Percentiles rank a stretch among this genome's conserved stretches.
These are phyloP conservation scores for Kingdonia uniflora DNA, from an alignment of 164 flowering plant species.

Conservation along the genomic window DNA sequence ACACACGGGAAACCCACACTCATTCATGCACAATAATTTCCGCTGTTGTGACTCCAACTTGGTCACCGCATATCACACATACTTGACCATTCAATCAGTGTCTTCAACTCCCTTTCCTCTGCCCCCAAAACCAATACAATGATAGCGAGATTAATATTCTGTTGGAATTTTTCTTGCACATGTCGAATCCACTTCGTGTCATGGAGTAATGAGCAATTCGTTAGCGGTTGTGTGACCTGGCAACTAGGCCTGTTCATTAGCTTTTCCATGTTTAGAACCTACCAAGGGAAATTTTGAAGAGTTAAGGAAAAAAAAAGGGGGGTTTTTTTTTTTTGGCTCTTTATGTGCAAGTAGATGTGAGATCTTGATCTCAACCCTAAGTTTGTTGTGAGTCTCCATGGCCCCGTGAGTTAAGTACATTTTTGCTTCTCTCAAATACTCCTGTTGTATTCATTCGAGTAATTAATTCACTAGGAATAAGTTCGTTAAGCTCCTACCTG, in stretches of 20 bases:
- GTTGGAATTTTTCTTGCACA: not conserved
- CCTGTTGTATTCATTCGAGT: no score
- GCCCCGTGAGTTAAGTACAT: conserved; percentile 68
- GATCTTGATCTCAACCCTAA: conserved; percentile 1
- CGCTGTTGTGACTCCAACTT: conserved; percentile 69
- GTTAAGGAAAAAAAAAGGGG: not conserved
- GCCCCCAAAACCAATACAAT: conserved; percentile 14
- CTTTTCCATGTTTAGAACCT: conserved; percentile 51
- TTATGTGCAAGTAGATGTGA: conserved; percentile 18
- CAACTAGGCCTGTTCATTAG: conserved; percentile 90
- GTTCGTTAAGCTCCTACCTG: no score
- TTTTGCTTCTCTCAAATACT: not conserved
- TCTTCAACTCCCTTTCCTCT: conserved; percentile 83
- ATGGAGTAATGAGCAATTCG: conserved; percentile 94
- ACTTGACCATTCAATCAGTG: conserved; percentile 80
- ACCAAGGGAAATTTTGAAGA: not conserved
- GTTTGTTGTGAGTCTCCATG: conserved; percentile 84
- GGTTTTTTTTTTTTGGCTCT: conserved; percentile 5
- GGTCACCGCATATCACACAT: conserved; percentile 96
- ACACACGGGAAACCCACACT: conserved; percentile 96
- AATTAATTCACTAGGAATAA: no score
- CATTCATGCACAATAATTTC: conserved; percentile 93
- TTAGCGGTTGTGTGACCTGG: conserved; percentile 97
- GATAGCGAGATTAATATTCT: not conserved
- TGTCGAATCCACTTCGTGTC: conserved; percentile 98